Evolutionary conservation across 2,329 filamentous ascomycete genomes (phyloP).

Genomic region (Berkeleyomyces basicola): DNA sequence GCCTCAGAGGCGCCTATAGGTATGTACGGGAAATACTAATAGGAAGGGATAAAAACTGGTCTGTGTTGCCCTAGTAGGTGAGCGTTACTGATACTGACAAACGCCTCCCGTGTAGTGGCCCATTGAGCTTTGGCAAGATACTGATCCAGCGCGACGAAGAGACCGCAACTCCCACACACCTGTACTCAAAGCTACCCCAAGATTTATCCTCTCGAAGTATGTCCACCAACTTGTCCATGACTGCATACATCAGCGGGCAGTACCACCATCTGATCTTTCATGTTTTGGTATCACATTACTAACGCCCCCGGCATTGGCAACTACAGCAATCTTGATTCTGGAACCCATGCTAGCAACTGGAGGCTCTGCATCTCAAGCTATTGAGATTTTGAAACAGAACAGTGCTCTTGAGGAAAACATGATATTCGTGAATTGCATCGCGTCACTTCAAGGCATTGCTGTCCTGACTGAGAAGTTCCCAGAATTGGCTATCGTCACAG

Average conservation of each 20-base stretch:
- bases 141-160: constrained; percentile 21
- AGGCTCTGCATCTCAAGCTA: constrained; percentile 16
- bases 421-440: constrained; percentile 19
- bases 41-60: background rate
- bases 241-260: background rate
- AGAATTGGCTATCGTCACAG: constrained; percentile 16
- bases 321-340: constrained; percentile 16
- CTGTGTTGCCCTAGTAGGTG: background rate
- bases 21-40: constrained; percentile 11
- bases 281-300: background rate
- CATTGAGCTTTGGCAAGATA: constrained; percentile 20
- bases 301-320: background rate
- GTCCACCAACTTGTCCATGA: background rate
- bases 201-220: constrained; percentile 14
- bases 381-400: constrained; percentile 14
- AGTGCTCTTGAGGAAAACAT: constrained; percentile 18
- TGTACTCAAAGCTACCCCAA: constrained; percentile 20
- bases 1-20: constrained; percentile 18
- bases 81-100: background rate
- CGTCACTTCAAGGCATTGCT: constrained; percentile 17
- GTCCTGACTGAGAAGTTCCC: constrained; percentile 16
- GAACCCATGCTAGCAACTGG: constrained; percentile 18
- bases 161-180: constrained; percentile 18
- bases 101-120: constrained; percentile 14
- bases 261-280: background rate